These are phyloP conservation scores for Talaromyces adpressus DNA, from an alignment of 495 filamentous ascomycete species.

Conservation along the genomic window DNA sequence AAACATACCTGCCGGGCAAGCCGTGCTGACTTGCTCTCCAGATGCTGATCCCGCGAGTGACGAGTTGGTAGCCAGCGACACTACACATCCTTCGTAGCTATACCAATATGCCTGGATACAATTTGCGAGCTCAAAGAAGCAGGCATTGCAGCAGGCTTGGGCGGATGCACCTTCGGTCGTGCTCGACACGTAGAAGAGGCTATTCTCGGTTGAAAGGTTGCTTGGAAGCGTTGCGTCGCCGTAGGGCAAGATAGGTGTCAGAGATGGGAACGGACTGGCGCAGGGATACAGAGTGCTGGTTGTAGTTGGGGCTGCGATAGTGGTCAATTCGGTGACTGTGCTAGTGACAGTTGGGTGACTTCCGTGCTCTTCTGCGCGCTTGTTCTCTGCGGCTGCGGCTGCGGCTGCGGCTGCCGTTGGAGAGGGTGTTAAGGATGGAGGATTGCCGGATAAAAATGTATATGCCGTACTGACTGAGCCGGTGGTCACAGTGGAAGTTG, in stretches of 20 bases:
- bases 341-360: constrained; percentile 3
- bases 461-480: constrained; percentile 9
- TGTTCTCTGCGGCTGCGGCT: background rate
- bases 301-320: background rate
- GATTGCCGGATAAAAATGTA: constrained; percentile 12
- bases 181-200: background rate
- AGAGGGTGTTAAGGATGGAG: constrained; percentile 7
- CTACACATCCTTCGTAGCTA: constrained; percentile 17
- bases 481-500: constrained; percentile 6
- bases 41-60: constrained; percentile 4
- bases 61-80: constrained; percentile 6
- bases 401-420: background rate
- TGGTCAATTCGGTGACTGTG: constrained; percentile 6
- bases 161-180: constrained; percentile 9
- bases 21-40: constrained; percentile 7
- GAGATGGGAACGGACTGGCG: constrained; percentile 10
- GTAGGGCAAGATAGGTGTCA: constrained; percentile 1
- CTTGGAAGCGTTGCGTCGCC: constrained; percentile 5
- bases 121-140: constrained; percentile 14
- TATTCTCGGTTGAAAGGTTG: constrained; percentile 7
- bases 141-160: constrained; percentile 15
- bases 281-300: constrained; percentile 13
- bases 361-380: background rate
- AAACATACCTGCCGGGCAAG: constrained; percentile 12
- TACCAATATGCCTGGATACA: constrained; percentile 16